phyloP scores from a whole-genome alignment of 257 asterid genomes.

The Agastache rugosa region DNA sequence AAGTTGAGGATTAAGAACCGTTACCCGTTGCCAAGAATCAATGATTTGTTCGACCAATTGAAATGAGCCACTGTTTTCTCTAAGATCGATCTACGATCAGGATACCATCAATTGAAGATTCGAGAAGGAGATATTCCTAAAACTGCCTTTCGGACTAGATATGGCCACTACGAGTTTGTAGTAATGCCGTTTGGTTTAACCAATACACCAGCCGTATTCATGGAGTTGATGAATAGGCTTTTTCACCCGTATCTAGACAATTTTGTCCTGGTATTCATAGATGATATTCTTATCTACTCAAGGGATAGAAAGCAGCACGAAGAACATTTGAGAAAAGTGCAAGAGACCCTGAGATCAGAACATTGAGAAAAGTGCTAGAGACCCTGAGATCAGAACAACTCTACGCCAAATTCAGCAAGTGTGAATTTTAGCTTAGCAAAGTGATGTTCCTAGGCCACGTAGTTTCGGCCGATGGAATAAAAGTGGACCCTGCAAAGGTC shows the following conservation, averaged over 20 bases:
- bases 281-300: not conserved
- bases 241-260: not conserved
- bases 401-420: not conserved
- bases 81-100: not conserved
- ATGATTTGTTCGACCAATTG: not conserved
- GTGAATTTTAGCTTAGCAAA: not conserved
- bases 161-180: not conserved
- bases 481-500: too few species aligned
- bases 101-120: not conserved
- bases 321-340: not conserved
- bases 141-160: not conserved
- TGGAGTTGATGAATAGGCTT: not conserved
- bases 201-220: not conserved
- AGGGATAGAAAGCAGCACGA: not conserved
- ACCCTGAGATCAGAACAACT: not conserved
- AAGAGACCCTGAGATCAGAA: too few species aligned
- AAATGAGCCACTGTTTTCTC: not conserved
- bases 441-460: too few species aligned
- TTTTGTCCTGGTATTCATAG: not conserved
- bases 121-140: not conserved
- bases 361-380: not conserved
- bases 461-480: too few species aligned
- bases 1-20: too few species aligned
- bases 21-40: not conserved
- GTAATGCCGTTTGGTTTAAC: not conserved